phyloP scores from a whole-genome alignment of 345 rosid genomes.

The Lepidium didymum region DNA sequence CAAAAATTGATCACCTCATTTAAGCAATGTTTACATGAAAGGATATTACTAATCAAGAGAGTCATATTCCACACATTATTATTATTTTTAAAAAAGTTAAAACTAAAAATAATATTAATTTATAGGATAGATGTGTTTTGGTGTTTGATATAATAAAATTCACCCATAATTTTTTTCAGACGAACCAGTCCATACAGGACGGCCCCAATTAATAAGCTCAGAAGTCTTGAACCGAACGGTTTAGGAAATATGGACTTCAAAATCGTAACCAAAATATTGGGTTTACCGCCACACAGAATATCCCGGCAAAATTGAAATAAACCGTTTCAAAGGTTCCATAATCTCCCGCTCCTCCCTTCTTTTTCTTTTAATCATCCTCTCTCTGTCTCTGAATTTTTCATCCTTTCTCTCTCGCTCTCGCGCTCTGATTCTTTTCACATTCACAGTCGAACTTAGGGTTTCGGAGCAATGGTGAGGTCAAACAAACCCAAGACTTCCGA shows the following conservation, averaged over 20 bases:
- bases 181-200: too few species aligned
- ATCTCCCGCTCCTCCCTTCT: slow-evolving; percentile 19
- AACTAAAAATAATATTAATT: too few species aligned
- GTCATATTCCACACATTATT: too few species aligned
- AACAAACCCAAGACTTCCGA: slow-evolving; percentile 40
- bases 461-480: slow-evolving; percentile 49
- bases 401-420: not conserved
- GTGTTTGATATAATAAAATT: too few species aligned
- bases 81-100: too few species aligned
- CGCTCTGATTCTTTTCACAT: not conserved
- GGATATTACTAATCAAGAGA: too few species aligned
- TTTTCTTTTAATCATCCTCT: not conserved
- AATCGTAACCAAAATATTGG: not conserved
- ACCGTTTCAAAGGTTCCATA: slow-evolving; percentile 4
- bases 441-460: not conserved
- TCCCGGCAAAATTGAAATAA: slow-evolving; percentile 25
- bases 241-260: not conserved
- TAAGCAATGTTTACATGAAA: too few species aligned
- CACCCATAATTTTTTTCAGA: too few species aligned
- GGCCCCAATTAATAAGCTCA: not conserved
- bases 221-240: not conserved
- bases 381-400: not conserved
- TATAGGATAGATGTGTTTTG: too few species aligned
- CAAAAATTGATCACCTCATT: too few species aligned
- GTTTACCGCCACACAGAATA: slow-evolving; percentile 11